These are phyloP conservation scores for Ceratocystis diversiconidia DNA, from an alignment of 2,329 filamentous ascomycete species.

Conservation along the genomic window DNA sequence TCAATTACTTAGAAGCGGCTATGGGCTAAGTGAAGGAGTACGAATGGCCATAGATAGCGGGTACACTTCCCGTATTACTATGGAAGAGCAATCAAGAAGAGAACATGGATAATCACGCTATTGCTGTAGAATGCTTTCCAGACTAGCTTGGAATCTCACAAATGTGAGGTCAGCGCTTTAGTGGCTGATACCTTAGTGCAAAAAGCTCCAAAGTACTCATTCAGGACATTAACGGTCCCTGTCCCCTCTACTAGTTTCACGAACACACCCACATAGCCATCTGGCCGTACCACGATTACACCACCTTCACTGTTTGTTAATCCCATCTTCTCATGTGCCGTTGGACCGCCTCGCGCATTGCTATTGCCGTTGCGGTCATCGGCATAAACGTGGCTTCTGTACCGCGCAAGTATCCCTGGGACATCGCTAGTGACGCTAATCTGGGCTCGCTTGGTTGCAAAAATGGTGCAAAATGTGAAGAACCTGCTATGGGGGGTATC, in stretches of 20 bases:
- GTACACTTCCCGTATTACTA: too few species aligned
- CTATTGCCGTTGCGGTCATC: conserved; percentile 53
- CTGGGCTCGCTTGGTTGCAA: conserved; percentile 50
- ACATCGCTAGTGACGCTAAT: conserved; percentile 61
- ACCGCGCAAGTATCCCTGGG: conserved; percentile 56
- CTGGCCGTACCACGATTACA: conserved; percentile 70
- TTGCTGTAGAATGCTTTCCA: background rate
- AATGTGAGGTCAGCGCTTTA: background rate
- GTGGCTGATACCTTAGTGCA: background rate
- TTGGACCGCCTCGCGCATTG: conserved; percentile 35
- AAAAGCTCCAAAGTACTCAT: conserved; percentile 54
- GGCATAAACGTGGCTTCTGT: conserved; percentile 71
- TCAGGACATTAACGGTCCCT: conserved; percentile 67
- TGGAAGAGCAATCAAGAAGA: background rate
- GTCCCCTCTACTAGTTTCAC: conserved; percentile 58
- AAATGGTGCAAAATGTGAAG: conserved; percentile 65
- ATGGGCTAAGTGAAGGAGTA: background rate
- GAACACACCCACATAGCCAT: conserved; percentile 74
- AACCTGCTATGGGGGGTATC: conserved; percentile 77
- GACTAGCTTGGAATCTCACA: background rate
- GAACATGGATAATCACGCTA: background rate
- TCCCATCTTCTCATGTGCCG: conserved; percentile 76
- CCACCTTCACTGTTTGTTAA: conserved; percentile 58
- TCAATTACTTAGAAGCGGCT: conserved; percentile 23
- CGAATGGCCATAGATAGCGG: too few species aligned